Conservation (phyloP, 2,329 filamentous ascomycete species). For the Shiraia bambusicola region DNA sequence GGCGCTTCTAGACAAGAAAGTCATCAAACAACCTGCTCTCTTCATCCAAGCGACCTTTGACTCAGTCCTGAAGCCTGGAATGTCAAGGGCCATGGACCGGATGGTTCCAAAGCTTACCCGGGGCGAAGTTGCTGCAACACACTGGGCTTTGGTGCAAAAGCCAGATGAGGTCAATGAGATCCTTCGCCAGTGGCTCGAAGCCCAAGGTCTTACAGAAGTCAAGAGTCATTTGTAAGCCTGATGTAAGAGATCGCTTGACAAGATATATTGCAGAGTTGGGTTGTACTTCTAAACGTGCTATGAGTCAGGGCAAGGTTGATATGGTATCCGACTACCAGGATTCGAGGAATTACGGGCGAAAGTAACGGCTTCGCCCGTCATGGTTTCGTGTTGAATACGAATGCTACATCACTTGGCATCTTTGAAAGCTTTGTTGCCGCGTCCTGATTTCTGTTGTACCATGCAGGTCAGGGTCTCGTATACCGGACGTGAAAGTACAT, state of each 20-base stretch:
- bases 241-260: not conserved
- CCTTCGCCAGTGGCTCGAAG: conserved; percentile 67
- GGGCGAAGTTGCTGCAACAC: conserved; percentile 66
- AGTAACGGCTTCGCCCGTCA: conserved; percentile 7
- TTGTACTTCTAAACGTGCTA: not conserved
- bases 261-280: not conserved
- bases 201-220: conserved; percentile 50
- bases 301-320: conserved; percentile 1
- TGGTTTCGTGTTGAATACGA: not conserved
- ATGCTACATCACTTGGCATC: no score
- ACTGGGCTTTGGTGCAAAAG: conserved; percentile 82
- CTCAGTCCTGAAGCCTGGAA: conserved; percentile 67
- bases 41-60: conserved; percentile 75
- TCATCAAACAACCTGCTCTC: conserved; percentile 57
- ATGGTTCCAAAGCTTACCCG: conserved; percentile 65
- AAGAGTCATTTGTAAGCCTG: conserved; percentile 48
- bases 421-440: no score
- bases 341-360: conserved; percentile 1
- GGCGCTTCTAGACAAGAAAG: conserved; percentile 33
- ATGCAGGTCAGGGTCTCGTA: not conserved
- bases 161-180: conserved; percentile 68
- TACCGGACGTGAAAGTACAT: conserved; percentile 1
- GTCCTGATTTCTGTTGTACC: not conserved
- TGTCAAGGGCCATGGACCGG: conserved; percentile 72
- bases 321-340: conserved; percentile 2